Base-by-base conservation (phyloP, 345 rosid species). In the Isatis tinctoria region DNA sequence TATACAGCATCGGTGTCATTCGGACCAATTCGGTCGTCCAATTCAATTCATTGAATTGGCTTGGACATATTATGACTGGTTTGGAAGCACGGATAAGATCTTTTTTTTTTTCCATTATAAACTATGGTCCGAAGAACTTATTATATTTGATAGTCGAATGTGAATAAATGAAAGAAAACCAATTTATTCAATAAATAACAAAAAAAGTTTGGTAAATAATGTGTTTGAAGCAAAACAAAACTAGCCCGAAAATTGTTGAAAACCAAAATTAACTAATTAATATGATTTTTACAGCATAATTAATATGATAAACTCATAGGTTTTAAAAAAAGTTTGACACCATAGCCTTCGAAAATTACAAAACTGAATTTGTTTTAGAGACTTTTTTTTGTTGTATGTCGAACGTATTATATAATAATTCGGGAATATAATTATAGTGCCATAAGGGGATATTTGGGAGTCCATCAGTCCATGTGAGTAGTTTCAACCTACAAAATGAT, bases 401-500 rank as follows among this genome's bases (percentile, higher is more conserved):
- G 18, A 60, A 7, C 60, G 60, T 37, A 60, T 39, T 28, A 33
- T 27, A 47, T 5, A 22, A 22, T 40, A 26, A 26, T 16, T 53
- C 11, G 39, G 11, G 17, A 41, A 37, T 26, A 51, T 41, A 41
- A 13, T 3, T 27, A 26, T 14, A 32, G n/a, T 74, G 20, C 33
- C 40, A 47, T 48, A 14, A 26, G 67, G 67, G 13, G 43, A 47
- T 37, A n/a, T 58, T 24, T 66, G 41, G 39, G 61, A 61, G 35
- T 59, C 37, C 33, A 57, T 61, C 43, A 51, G 44, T 45, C 58
- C 32, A 74, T 65, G 72, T 56, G 77, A 52, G 44, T 62, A 73
- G 70, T 53, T 52, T 63, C 70, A 39, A 65, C 59, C 39, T 45
- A 41, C 57, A 73, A 44, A 32, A 35, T 51, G 44, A 67, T 74